phyloP scores from a whole-genome alignment of 345 rosid species.

The Eucalyptus tenuipes region DNA sequence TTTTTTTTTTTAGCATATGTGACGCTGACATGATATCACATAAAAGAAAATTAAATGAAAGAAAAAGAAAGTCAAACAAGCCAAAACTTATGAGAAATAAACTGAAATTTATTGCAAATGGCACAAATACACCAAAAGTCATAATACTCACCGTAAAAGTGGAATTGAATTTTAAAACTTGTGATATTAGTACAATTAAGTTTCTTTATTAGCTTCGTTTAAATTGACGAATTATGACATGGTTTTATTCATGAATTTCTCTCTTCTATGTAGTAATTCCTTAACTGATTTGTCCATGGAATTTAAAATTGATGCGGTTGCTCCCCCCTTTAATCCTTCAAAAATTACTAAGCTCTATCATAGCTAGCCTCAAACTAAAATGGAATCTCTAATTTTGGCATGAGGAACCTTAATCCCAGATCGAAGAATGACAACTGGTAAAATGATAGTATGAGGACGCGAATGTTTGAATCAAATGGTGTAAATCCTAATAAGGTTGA shows the following conservation, averaged over 20 bases:
- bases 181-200: not conserved
- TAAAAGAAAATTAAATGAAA: not conserved
- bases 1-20: not conserved
- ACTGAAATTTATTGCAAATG: not conserved
- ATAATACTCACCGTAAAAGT: rapidly evolving
- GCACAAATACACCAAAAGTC: not conserved
- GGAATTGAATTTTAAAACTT: not conserved
- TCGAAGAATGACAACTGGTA: not conserved
- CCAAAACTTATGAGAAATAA: not conserved
- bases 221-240: not conserved
- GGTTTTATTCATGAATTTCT: not conserved
- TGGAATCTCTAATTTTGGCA: not conserved
- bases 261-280: not conserved
- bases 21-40: rapidly evolving
- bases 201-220: not conserved
- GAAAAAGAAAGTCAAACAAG: not conserved
- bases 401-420: not conserved
- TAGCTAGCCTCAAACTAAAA: not conserved
- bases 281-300: not conserved
- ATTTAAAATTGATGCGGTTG: not conserved
- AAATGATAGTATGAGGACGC: not conserved
- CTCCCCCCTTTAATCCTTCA: not conserved
- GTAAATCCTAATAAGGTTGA: not conserved
- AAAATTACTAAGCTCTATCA: not conserved
- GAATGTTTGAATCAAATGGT: not conserved